Conservation (phyloP, 208 protist genomes). For the Leishmania aethiopica region DNA sequence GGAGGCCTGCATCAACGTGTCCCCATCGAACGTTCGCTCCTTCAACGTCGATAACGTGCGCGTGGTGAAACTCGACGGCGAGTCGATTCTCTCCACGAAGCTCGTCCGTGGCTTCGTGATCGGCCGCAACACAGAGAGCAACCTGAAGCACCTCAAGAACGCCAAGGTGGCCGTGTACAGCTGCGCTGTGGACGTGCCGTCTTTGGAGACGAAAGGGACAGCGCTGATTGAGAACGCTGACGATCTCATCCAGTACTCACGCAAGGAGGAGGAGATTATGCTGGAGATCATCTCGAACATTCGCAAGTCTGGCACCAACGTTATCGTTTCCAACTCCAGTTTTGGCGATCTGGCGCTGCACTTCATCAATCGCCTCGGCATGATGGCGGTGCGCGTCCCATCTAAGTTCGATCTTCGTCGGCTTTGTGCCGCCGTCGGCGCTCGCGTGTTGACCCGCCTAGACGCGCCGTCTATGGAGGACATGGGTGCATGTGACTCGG, state of each 20-base stretch:
- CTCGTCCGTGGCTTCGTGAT: conserved; percentile 99
- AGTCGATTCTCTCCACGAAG: conserved; percentile 91
- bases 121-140: conserved; percentile 91
- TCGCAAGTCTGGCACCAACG: conserved; percentile 96
- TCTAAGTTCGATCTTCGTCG: conserved; percentile 99
- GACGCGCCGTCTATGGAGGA: conserved; percentile 94
- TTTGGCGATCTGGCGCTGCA: conserved; percentile 99
- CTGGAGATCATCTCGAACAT: conserved; percentile 97
- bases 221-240: conserved; percentile 98
- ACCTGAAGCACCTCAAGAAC: conserved; percentile 92
- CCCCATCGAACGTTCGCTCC: conserved; percentile 94
- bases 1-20: conserved; percentile 96
- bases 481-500: conserved; percentile 94
- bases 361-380: conserved; percentile 97
- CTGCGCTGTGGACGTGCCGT: conserved; percentile 96
- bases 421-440: conserved; percentile 96
- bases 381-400: conserved; percentile 98
- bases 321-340: conserved; percentile 97
- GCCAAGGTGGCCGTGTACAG: conserved; percentile 99
- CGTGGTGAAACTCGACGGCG: conserved; percentile 98
- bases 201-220: conserved; percentile 99
- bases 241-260: conserved; percentile 97
- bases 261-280: conserved; percentile 98
- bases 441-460: conserved; percentile 94
- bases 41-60: conserved; percentile 99